Conservation (phyloP, 805 yeast genomes). For the Groenewaldozyma tartarivorans region DNA sequence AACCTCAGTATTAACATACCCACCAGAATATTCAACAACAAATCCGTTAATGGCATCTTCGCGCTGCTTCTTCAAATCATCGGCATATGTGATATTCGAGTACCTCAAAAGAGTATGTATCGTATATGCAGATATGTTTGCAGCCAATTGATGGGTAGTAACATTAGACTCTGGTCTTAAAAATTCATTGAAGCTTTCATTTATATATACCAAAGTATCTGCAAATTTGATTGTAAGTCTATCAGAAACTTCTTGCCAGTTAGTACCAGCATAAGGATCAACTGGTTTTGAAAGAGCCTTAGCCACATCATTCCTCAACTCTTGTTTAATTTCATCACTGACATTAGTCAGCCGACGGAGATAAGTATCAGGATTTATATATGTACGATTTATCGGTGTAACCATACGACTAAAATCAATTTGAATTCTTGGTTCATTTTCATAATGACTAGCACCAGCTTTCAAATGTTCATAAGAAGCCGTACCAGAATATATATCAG, state of each 20-base stretch:
- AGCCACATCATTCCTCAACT: slow-evolving; percentile 31
- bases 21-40: slow-evolving; percentile 2
- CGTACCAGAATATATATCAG: slow-evolving; percentile 18
- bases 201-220: slow-evolving; percentile 37
- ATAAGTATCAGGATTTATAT: slow-evolving; percentile 41
- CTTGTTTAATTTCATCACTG: slow-evolving; percentile 27
- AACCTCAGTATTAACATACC: not conserved
- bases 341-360: slow-evolving; percentile 29
- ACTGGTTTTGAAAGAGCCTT: slow-evolving; percentile 23
- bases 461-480: slow-evolving; percentile 36
- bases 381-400: slow-evolving; percentile 45
- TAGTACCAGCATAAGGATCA: slow-evolving; percentile 34
- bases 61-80: not conserved
- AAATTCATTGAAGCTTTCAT: slow-evolving; percentile 28
- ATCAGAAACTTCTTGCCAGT: slow-evolving; percentile 48
- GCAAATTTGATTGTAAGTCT: slow-evolving; percentile 42
- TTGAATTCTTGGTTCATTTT: slow-evolving; percentile 39
- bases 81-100: not conserved
- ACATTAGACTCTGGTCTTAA: not conserved
- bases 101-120: not conserved
- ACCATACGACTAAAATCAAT: slow-evolving; percentile 45
- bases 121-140: slow-evolving; percentile 1
- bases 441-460: slow-evolving; percentile 39
- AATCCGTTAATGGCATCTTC: not conserved
- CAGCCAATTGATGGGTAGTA: slow-evolving; percentile 1